Base-by-base conservation (phyloP, 768 basidiomycete species). In the Termitomyces sp. region DNA sequence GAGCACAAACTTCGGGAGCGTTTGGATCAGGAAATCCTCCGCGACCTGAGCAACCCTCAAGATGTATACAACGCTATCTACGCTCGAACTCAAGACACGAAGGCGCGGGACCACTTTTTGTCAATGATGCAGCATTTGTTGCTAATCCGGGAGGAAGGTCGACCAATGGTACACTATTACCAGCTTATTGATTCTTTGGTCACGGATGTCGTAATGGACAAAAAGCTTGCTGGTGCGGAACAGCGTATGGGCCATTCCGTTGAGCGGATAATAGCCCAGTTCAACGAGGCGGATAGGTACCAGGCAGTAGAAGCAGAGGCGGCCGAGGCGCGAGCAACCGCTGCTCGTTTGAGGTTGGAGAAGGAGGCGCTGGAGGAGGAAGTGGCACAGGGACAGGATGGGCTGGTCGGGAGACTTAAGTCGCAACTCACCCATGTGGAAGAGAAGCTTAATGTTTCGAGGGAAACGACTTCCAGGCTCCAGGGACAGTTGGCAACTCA, bases 61-160 rank as follows among this genome's bases (percentile, higher is more conserved):
- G 95, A 98, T 66, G 87, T 98, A 32, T 96, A 90, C 75, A 84
- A 87, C 53, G 89, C 90, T 2, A 79, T 99, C 46, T 81, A 82
- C 60, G 73, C 83, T n/a, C 87, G 82, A 68, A 86, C 88, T n/a
- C 79, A 85, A 58, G 87, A 88, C 42, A 85, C 89, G 14, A 84
- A 83, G 57, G 94, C 95, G 6, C 78, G 81, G 62, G 86, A 90
- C 60, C 87, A 95, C 68, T 90, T 99, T 69, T 75, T 95, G 41
- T 92, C 92, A n/a, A 89, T 94, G 71, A 83, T 98, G 82, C 93
- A 94, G 67, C 95, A 98, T 71, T 71, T 99, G 56, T 78, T 98
- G 19, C 83, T 98, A 62, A 90, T 98, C 62, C 84, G 89, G 53
- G 90, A 92, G 64, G 92, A 98, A 62, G 92, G 89, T 5, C 87